Percentiles rank a stretch among this genome's conserved stretches.
These are phyloP conservation scores for Thermothielavioides terrestris DNA, from an alignment of 495 filamentous ascomycete species.

Conservation along the genomic window DNA sequence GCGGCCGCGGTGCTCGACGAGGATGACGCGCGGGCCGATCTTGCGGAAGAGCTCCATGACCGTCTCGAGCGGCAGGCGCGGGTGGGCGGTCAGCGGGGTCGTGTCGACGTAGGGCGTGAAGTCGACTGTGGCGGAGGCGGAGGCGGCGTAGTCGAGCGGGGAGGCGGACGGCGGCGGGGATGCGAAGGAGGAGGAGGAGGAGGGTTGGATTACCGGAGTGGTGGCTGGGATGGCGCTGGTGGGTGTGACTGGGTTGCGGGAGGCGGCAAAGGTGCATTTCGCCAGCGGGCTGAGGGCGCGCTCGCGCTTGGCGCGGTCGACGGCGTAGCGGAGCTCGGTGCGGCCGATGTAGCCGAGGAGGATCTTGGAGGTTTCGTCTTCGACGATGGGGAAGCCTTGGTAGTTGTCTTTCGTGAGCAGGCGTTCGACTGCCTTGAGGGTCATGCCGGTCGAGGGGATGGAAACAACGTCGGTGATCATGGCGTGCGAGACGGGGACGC, in stretches of 20 bases:
- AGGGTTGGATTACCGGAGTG: conserved; percentile 52
- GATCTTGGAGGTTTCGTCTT: conserved; percentile 58
- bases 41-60: conserved; percentile 99
- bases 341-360: conserved; percentile 91
- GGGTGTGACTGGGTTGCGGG: conserved; percentile 30
- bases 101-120: conserved; percentile 84
- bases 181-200: conserved; percentile 25
- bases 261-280: conserved; percentile 69
- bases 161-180: neutral
- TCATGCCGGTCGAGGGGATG: conserved; percentile 67
- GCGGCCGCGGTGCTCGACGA: conserved; percentile 82
- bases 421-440: conserved; percentile 61
- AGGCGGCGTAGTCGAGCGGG: conserved; percentile 20
- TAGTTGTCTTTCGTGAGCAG: conserved; percentile 74
- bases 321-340: conserved; percentile 87
- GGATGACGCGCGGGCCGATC: conserved; percentile 87
- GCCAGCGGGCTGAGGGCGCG: conserved; percentile 56
- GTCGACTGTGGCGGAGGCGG: conserved; percentile 56
- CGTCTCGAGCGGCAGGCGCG: conserved; percentile 84
- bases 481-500: conserved; percentile 84
- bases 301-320: conserved; percentile 72
- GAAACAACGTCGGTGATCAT: conserved; percentile 77
- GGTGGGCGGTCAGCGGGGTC: conserved; percentile 85
- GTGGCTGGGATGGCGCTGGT: conserved; percentile 22
- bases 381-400: conserved; percentile 91